Conservation (phyloP, 306 rosid species). For the Pterocarpus macrocarpus region DNA sequence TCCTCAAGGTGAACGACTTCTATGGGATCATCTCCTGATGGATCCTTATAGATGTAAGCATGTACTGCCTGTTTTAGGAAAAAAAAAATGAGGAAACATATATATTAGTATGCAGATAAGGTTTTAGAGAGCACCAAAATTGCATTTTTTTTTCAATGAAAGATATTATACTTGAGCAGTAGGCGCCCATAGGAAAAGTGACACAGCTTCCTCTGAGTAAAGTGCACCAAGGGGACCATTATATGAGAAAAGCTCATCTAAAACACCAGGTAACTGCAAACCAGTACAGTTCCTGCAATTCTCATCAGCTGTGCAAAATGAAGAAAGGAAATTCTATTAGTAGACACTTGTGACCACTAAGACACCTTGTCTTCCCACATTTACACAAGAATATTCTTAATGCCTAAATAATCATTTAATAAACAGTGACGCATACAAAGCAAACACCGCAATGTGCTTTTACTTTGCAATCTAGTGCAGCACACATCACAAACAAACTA, state of each 20-base stretch:
- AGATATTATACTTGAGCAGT: conserved; percentile 80
- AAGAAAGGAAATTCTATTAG: conserved; percentile 41
- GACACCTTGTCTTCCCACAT: not conserved
- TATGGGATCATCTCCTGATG: conserved; percentile 69
- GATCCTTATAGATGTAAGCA: conserved; percentile 68
- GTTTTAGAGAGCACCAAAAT: conserved; percentile 1
- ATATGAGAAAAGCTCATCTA: conserved; percentile 89
- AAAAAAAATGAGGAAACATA: not conserved
- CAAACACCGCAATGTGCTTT: conserved; percentile 18
- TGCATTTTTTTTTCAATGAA: not conserved
- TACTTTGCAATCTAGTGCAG: conserved; percentile 4
- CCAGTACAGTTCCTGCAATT: conserved; percentile 78
- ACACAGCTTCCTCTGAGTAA: conserved; percentile 72
- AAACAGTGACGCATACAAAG: conserved; percentile 18
- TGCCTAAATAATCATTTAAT: not conserved
- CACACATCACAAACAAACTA: conserved; percentile 28
- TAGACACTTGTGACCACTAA: conserved; percentile 17
- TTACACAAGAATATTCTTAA: not conserved
- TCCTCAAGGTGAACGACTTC: conserved; percentile 85
- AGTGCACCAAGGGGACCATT: conserved; percentile 87
- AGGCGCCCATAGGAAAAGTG: conserved; percentile 94
- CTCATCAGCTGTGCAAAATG: conserved; percentile 68
- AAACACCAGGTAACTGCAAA: conserved; percentile 89
- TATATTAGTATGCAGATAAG: conserved; percentile 23
- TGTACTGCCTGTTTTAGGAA: conserved; percentile 64